Percentiles rank a stretch among this genome's conserved stretches.
phyloP scores from a whole-genome alignment of 768 basidiomycete genomes.

The Boletellus ananiceps region DNA sequence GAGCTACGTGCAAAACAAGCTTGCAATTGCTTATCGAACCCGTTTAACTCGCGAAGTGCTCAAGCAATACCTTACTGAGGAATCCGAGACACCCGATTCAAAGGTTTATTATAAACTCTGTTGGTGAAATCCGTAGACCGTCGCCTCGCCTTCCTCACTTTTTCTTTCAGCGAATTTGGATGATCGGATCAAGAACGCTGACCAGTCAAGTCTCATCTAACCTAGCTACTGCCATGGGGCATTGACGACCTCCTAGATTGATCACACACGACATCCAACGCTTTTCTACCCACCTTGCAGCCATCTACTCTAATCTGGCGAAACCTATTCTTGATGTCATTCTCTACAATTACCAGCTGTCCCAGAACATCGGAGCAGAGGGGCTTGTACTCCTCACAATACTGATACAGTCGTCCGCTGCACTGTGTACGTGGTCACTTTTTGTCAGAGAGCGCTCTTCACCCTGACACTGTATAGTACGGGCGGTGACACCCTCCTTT shows the following conservation, averaged over 20 bases:
- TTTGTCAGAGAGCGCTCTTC: not conserved
- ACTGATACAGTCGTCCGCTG: constrained; percentile 79
- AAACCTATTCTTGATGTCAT: constrained; percentile 92
- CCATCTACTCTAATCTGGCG: constrained; percentile 90
- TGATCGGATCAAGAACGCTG: constrained; percentile 93
- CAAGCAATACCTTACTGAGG: constrained; percentile 77
- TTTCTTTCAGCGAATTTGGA: constrained; percentile 76
- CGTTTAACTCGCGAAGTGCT: constrained; percentile 82
- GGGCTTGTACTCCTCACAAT: constrained; percentile 80
- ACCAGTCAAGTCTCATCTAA: constrained; percentile 56
- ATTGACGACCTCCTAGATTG: constrained; percentile 52
- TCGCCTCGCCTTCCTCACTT: constrained; percentile 4
- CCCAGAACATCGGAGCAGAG: constrained; percentile 92
- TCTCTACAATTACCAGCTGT: constrained; percentile 93
- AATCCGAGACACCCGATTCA: constrained; percentile 56
- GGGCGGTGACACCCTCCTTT: constrained; percentile 85
- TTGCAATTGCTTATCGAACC: constrained; percentile 84
- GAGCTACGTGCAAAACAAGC: constrained; percentile 89
- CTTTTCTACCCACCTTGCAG: constrained; percentile 85
- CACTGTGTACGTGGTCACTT: constrained; percentile 56
- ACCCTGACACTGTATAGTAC: constrained; percentile 48
- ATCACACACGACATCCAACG: constrained; percentile 94
- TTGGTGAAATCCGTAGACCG: constrained; percentile 31
- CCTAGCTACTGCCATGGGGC: not conserved
- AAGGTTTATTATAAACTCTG: constrained; percentile 94